Evolutionary conservation across 768 basidiomycete species (phyloP), one percentile per base, ranked within the genome.

Genomic region (Lentinula boryana): DNA sequence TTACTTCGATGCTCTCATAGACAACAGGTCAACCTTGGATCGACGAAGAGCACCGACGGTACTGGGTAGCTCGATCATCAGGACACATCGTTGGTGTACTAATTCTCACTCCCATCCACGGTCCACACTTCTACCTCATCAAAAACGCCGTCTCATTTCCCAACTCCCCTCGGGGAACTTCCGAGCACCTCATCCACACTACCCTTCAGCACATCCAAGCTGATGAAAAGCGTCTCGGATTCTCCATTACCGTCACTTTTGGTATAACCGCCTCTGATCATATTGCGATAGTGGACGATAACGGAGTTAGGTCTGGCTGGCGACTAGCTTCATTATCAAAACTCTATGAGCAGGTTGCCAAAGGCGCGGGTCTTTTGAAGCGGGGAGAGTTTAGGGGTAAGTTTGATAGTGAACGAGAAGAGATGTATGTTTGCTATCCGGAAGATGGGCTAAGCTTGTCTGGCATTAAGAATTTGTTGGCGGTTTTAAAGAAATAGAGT

Each of bases 81-180:
- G 72, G 64, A 3, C 53, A 81, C 74, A 67, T 78, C 23, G 72
- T 83, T 4, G 80, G 81, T 3, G 60, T 84, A 41, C 75, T 84
- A 62, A 79, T 85, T 54, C 73, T 85, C 18, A 78, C 83, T 4
- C 78, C 77, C 0, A 77, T 80, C 15, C 72, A 75, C 31, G 67
- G 69, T 16, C 58, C 58, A 13, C 58, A 59, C 36, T 70, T 78
- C 44, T 84, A 81, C 70, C 78, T 79, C 60, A 82, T 85, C 66
- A 85, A 85, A 68, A 84, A 85, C 63, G 77, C 79, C 2, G 71
- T 78, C 16, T 78, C 80, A 23, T 84, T 85, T 68, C 82, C 82
- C 5, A 66, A 73, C 31, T 79, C 84, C 0, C 81, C 82, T 0
- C 78, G 78, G 60, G 84, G 83, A 21, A 82, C 80, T 0, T 83